phyloP scores from a whole-genome alignment of 176 grass and related monocot genomes.

The Otatea glauca region DNA sequence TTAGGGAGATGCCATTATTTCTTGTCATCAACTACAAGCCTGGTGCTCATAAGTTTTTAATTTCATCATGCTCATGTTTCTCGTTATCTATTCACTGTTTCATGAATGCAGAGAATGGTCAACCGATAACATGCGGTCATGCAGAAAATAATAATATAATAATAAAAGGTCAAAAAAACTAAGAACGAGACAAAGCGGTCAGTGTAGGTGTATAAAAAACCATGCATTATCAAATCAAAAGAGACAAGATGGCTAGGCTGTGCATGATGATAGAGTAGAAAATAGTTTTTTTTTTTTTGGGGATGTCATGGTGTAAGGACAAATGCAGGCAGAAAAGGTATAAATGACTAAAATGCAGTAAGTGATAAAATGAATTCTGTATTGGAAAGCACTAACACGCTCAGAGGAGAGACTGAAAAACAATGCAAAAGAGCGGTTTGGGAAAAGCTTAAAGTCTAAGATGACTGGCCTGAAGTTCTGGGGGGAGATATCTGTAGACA shows the following conservation, averaged over 20 bases:
- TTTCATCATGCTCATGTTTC: background rate
- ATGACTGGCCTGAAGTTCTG: constrained; percentile 79
- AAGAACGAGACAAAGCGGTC: background rate
- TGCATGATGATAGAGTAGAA: background rate
- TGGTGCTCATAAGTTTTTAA: background rate
- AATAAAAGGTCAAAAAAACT: background rate
- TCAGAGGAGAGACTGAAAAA: background rate
- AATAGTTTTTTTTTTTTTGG: too few species aligned
- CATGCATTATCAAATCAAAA: background rate
- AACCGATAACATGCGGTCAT: background rate
- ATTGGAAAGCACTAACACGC: background rate
- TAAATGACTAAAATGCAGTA: background rate
- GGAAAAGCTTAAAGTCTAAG: background rate
- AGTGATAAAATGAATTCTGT: background rate
- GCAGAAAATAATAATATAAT: background rate
- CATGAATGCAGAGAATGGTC: background rate
- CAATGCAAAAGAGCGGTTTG: background rate
- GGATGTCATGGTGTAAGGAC: background rate
- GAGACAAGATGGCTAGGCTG: background rate
- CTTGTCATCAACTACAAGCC: background rate
- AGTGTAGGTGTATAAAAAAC: background rate
- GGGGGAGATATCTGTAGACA: constrained; percentile 87
- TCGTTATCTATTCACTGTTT: background rate
- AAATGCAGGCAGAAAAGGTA: background rate
- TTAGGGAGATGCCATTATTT: background rate